These are phyloP conservation scores for Starmerella geochares DNA, from an alignment of 805 yeast genomes.

Conservation along the genomic window DNA sequence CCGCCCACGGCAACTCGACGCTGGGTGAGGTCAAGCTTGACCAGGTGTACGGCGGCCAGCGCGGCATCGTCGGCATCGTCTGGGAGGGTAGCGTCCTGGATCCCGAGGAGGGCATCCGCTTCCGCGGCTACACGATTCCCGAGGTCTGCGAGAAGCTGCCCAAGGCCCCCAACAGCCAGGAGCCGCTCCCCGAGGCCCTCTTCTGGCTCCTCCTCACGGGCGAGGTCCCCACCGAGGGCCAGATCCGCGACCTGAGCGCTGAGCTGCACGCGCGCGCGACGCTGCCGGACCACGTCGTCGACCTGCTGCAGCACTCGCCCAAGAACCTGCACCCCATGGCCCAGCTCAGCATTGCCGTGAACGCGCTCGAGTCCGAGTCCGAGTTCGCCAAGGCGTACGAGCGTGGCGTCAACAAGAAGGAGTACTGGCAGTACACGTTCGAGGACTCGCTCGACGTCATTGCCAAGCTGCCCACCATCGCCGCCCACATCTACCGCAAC, in stretches of 20 bases:
- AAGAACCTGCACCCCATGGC: slow-evolving; percentile 80
- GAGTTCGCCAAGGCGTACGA: slow-evolving; percentile 79
- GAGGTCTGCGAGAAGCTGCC: slow-evolving; percentile 66
- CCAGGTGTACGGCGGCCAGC: slow-evolving; percentile 86
- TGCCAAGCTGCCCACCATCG: slow-evolving; percentile 73
- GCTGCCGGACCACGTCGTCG: slow-evolving; percentile 67
- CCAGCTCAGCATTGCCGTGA: slow-evolving; percentile 73
- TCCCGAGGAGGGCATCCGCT: slow-evolving; percentile 76
- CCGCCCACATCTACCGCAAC: slow-evolving; percentile 76
- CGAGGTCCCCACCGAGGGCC: slow-evolving; percentile 64
- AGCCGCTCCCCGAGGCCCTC: slow-evolving; percentile 68
- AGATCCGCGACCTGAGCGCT: slow-evolving; percentile 58
- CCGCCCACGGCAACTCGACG: slow-evolving; percentile 72
- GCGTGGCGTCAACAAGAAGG: slow-evolving; percentile 66
- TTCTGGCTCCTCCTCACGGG: slow-evolving; percentile 79
- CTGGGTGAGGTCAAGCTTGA: slow-evolving; percentile 66
- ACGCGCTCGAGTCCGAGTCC: slow-evolving; percentile 72
- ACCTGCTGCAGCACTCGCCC: slow-evolving; percentile 64
- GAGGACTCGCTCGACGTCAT: slow-evolving; percentile 72
- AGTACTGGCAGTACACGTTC: slow-evolving; percentile 74
- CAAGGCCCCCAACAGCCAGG: slow-evolving; percentile 55
- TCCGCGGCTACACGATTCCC: slow-evolving; percentile 76
- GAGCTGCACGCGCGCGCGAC: slow-evolving; percentile 71
- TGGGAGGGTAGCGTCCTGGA: slow-evolving; percentile 86
- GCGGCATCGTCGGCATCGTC: slow-evolving; percentile 75